Conservation (phyloP, 139 green algal species). For the Gonium pectorale region DNA sequence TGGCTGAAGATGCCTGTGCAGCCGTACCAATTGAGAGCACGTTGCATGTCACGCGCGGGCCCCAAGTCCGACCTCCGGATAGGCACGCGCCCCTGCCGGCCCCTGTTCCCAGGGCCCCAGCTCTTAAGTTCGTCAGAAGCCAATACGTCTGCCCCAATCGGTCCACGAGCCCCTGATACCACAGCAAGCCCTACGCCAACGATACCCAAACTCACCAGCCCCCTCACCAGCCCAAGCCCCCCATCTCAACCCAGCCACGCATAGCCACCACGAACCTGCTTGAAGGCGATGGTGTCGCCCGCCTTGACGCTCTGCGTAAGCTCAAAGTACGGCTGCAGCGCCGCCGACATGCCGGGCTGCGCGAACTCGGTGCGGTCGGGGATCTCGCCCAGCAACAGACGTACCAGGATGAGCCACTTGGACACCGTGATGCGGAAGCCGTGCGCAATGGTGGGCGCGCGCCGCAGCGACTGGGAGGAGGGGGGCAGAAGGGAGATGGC, state of each 20-base stretch:
- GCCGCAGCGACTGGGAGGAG: constrained; percentile 52
- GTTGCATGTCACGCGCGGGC: too few species aligned
- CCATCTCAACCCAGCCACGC: not conserved
- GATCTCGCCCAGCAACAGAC: constrained; percentile 98
- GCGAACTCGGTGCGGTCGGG: constrained; percentile 90
- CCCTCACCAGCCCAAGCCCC: not conserved
- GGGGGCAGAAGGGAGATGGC: not conserved
- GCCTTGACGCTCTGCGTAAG: constrained; percentile 87
- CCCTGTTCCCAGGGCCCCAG: too few species aligned
- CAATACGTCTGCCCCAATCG: too few species aligned
- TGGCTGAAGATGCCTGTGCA: too few species aligned
- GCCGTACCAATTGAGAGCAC: too few species aligned
- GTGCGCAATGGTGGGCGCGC: constrained; percentile 76
- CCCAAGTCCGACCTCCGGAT: too few species aligned
- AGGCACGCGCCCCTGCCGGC: too few species aligned
- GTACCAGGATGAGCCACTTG: constrained; percentile 95
- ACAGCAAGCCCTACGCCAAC: too few species aligned
- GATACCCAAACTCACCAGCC: not conserved
- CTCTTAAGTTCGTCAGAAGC: too few species aligned
- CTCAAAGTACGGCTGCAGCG: constrained; percentile 92
- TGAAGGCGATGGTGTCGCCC: constrained; percentile 90
- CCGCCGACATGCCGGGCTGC: constrained; percentile 68
- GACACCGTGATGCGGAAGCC: constrained; percentile 89
- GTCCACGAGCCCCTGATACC: too few species aligned
- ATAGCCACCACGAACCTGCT: constrained; percentile 26